These are phyloP conservation scores for Botrytis elliptica DNA, from an alignment of 2,329 filamentous ascomycete species.

Conservation along the genomic window DNA sequence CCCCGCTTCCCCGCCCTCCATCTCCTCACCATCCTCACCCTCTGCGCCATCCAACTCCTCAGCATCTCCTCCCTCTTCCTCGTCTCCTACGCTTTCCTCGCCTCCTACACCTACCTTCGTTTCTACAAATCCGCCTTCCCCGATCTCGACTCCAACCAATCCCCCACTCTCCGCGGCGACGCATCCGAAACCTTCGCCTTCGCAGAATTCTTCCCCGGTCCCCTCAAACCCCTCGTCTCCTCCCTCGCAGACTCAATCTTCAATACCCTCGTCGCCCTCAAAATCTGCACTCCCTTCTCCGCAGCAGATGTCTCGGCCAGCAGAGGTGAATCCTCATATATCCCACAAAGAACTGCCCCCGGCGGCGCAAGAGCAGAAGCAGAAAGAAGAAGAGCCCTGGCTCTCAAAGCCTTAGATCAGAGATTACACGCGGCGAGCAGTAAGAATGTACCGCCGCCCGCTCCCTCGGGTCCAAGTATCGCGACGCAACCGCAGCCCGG, in stretches of 20 bases:
- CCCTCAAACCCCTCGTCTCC: constrained; percentile 74
- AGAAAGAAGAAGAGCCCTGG: constrained; percentile 82
- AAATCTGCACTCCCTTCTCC: constrained; percentile 82
- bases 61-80: constrained; percentile 73
- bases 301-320: constrained; percentile 74
- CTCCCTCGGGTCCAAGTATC: constrained; percentile 52
- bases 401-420: constrained; percentile 89
- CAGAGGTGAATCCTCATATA: constrained; percentile 53
- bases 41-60: constrained; percentile 62
- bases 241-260: constrained; percentile 75
- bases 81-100: constrained; percentile 76
- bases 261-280: constrained; percentile 68
- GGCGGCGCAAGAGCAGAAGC: constrained; percentile 83
- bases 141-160: constrained; percentile 63
- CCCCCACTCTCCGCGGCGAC: constrained; percentile 72
- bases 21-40: constrained; percentile 70
- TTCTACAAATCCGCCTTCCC: constrained; percentile 83
- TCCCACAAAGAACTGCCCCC: constrained; percentile 49
- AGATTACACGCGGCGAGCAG: constrained; percentile 79
- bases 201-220: constrained; percentile 89
- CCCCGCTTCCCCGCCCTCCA: constrained; percentile 68
- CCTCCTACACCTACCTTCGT: constrained; percentile 91
- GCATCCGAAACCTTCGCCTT: constrained; percentile 96
- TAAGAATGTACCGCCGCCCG: constrained; percentile 43
- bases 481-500: constrained; percentile 56